These are phyloP conservation scores for Prunus kanzakura DNA, from an alignment of 306 rosid genomes.

Conservation along the genomic window DNA sequence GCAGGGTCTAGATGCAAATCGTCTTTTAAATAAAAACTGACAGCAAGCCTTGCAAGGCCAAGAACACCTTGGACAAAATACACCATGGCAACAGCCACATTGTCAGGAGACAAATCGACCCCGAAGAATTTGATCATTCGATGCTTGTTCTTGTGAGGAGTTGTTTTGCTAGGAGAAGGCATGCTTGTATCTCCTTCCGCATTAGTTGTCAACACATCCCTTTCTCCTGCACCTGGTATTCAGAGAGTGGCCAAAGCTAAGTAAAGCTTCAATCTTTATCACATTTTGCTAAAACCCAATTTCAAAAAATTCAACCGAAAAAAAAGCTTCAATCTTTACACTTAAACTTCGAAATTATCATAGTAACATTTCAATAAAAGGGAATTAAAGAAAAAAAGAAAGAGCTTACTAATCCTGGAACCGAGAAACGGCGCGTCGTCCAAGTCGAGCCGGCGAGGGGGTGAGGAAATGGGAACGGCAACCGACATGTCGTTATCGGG, in stretches of 20 bases:
- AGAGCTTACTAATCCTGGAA: conserved; percentile 41
- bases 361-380: neutral
- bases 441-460: conserved; percentile 37
- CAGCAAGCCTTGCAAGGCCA: conserved; percentile 94
- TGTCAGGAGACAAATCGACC: conserved; percentile 84
- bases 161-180: conserved; percentile 35
- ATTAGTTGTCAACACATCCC: conserved; percentile 36
- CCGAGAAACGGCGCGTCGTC: conserved; percentile 42
- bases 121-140: conserved; percentile 51
- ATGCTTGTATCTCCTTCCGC: conserved; percentile 39
- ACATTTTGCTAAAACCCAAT: neutral
- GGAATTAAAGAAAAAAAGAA: neutral
- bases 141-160: conserved; percentile 43
- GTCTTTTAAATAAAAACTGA: conserved; percentile 78
- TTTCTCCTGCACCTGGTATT: conserved; percentile 58
- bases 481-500: conserved; percentile 42
- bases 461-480: conserved; percentile 35
- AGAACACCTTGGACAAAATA: conserved; percentile 98
- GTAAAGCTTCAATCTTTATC: neutral
- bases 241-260: neutral
- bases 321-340: neutral
- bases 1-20: conserved; percentile 97
- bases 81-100: conserved; percentile 90
- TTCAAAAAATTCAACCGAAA: neutral
- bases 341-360: neutral